These are phyloP conservation scores for Vitis rupestris DNA, from an alignment of 164 flowering plant species.

Conservation along the genomic window DNA sequence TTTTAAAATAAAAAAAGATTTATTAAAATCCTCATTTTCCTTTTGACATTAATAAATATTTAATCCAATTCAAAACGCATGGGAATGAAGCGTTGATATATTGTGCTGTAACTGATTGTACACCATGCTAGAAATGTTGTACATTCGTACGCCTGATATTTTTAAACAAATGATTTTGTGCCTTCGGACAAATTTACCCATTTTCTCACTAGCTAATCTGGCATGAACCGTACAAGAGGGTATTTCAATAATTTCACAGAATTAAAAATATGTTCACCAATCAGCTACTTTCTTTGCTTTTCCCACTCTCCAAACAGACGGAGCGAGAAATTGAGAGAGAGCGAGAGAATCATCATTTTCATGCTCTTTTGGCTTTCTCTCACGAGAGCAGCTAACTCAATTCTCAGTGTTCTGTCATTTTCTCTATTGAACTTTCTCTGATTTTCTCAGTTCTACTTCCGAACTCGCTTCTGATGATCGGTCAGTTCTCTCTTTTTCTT, in stretches of 20 bases:
- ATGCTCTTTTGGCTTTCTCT: background rate
- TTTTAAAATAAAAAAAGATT: too few species aligned
- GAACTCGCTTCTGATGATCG: constrained; percentile 6
- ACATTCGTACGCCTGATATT: too few species aligned
- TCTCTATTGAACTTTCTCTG: constrained; percentile 9
- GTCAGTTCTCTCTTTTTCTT: constrained; percentile 13
- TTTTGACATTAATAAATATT: too few species aligned
- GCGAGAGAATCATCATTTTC: background rate
- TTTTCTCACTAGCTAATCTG: too few species aligned
- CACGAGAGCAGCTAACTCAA: background rate
- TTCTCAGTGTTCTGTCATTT: constrained; percentile 9
- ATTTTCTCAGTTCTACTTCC: constrained; percentile 8
- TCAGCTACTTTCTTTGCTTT: constrained; percentile 3
- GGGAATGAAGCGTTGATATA: too few species aligned
- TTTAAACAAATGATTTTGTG: too few species aligned
- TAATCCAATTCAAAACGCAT: too few species aligned
- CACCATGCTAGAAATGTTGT: too few species aligned
- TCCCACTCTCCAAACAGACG: constrained; percentile 15
- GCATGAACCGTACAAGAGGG: background rate
- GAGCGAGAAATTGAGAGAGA: background rate
- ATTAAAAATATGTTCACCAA: background rate
- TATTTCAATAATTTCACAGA: background rate
- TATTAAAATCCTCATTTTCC: too few species aligned
- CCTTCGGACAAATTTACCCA: too few species aligned
- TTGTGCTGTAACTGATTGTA: too few species aligned